These are phyloP conservation scores for Flaveria brownii DNA, from an alignment of 129 eudicot genomes.

Conservation along the genomic window DNA sequence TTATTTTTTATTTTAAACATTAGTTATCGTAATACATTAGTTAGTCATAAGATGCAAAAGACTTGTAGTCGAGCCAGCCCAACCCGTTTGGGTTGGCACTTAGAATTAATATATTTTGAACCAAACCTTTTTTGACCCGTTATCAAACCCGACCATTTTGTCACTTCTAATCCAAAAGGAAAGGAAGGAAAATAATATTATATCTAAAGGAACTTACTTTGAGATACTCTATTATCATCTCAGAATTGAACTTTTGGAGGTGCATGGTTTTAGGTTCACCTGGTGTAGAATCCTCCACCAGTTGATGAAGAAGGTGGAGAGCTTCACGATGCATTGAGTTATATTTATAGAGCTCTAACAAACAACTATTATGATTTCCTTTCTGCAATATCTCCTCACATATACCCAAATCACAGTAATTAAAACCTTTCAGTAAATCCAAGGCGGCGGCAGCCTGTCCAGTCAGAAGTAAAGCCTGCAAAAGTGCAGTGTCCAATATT, in stretches of 20 bases:
- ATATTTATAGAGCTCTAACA: constrained; percentile 80
- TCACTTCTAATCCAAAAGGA: constrained; percentile 12
- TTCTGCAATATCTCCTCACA: constrained; percentile 86
- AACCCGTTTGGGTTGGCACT: constrained; percentile 1
- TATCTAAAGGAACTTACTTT: constrained; percentile 50
- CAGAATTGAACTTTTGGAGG: constrained; percentile 72
- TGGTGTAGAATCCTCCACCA: constrained; percentile 74
- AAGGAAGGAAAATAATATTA: neutral
- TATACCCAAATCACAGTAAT: constrained; percentile 82
- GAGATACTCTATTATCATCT: constrained; percentile 86
- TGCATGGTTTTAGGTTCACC: constrained; percentile 54
- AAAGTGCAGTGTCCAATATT: constrained; percentile 83
- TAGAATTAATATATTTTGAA: neutral
- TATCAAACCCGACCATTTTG: neutral
- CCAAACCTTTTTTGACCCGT: neutral
- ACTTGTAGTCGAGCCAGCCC: neutral
- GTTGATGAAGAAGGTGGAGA: constrained; percentile 73
- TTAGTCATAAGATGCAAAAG: neutral
- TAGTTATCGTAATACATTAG: neutral
- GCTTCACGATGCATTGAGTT: constrained; percentile 93
- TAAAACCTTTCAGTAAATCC: constrained; percentile 79
- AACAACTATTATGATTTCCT: constrained; percentile 59
- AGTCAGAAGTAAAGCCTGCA: constrained; percentile 82
- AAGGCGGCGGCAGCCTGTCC: constrained; percentile 75
- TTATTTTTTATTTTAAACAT: neutral